phyloP scores from a whole-genome alignment of 2,329 filamentous ascomycete species.

The Ceratocystis alfenasii region DNA sequence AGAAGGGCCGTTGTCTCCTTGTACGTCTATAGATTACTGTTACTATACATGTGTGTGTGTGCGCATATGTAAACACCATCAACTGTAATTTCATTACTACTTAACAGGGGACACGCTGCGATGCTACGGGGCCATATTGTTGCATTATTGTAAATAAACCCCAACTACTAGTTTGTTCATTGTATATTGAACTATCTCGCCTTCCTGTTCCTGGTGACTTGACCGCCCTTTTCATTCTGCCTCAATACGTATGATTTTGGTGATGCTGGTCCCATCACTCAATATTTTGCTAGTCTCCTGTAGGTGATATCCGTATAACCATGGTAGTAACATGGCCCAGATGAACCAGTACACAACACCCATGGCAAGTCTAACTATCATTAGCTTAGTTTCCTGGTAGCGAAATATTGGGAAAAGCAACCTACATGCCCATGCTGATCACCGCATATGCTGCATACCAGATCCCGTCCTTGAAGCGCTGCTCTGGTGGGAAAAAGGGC shows the following conservation, averaged over 20 bases:
- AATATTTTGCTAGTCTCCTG: conserved; percentile 50
- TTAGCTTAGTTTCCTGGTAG: neutral
- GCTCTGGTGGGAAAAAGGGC: conserved; percentile 49
- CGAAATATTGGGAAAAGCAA: conserved; percentile 20
- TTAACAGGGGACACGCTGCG: neutral
- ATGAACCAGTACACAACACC: conserved; percentile 57
- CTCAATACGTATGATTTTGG: conserved; percentile 36
- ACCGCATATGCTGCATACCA: conserved; percentile 45
- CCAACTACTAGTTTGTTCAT: neutral
- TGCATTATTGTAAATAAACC: neutral
- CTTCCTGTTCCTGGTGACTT: neutral
- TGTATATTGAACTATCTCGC: neutral
- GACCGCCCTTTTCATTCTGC: conserved; percentile 12
- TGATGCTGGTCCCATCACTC: conserved; percentile 55
- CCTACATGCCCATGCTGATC: conserved; percentile 43
- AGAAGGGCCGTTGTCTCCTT: neutral
- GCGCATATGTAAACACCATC: neutral
- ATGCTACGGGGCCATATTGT: neutral
- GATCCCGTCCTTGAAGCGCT: conserved; percentile 34
- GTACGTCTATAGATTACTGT: too few species aligned
- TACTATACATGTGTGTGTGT: too few species aligned
- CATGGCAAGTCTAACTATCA: conserved; percentile 38
- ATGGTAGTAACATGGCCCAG: conserved; percentile 51
- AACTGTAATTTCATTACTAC: neutral
- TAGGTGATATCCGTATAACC: conserved; percentile 46